Evolutionary conservation across 2,329 filamentous ascomycete genomes (phyloP), one percentile per base, ranked within the genome.

Genomic region (Neonectria ditissima): DNA sequence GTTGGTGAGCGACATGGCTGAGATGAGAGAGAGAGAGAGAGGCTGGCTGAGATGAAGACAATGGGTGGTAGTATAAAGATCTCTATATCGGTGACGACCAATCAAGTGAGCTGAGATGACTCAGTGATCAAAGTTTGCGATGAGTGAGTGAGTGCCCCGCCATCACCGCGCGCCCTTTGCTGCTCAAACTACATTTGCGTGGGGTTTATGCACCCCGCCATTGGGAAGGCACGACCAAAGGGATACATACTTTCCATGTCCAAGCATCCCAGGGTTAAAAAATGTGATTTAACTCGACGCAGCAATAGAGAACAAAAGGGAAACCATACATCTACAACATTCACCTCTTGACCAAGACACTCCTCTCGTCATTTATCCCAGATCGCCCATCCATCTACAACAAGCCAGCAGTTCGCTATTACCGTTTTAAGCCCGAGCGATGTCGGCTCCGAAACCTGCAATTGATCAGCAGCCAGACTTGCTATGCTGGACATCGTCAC

Each of bases 1-100:
- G 78, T 92, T 94, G 52, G 94, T 97, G 63, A 97, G 85, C 69
- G 95, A 97, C 96, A 98, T 97, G 58, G 41, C 51, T 20, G 39
- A 41, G 45, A 39, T 34, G 59, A 41, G n/a, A n/a, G n/a, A n/a
- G n/a, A n/a, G n/a, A n/a, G n/a, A n/a, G n/a, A n/a, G 37, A 41
- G n/a, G 8, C 11, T 37, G 32, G 34, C n/a, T 37, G 32, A 18
- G 47, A 45, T 64, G 44, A 41, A 44, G 32, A 28, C 24, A 50
- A 37, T n/a, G 14, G 34, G 6, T 26, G 24, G 24, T 4, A 26
- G 24, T 26, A 6, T 26, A 6, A 6, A 26, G 24, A 26, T 26
- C 4, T 26, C 24, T 26, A 26, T n/a, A n/a, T n/a, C n/a, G n/a
- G n/a, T n/a, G n/a, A n/a, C n/a, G n/a, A n/a, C n/a, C n/a, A n/a